A percentile compares a stretch with the other conserved stretches of the same genome.
Evolutionary conservation across 768 basidiomycete species (phyloP).

Genomic region (Tylopilus plumbeoviolaceoides): DNA sequence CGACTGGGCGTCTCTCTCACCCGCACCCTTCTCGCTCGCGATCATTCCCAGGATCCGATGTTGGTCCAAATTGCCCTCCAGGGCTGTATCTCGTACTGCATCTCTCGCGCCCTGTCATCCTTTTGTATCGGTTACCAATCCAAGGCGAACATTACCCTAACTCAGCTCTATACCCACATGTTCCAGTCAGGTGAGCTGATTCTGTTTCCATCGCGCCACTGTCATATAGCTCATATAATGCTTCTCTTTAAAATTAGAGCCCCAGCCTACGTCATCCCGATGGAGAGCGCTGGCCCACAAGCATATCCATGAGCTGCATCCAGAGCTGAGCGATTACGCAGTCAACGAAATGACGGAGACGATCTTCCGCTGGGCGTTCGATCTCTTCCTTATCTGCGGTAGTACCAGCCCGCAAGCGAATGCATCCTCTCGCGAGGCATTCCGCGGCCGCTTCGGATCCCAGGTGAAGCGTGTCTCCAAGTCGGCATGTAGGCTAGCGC

Average conservation of each 20-base stretch:
- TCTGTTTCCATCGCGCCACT: not conserved
- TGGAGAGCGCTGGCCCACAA: slow-evolving; percentile 74
- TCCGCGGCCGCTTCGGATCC: slow-evolving; percentile 49
- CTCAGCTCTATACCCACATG: slow-evolving; percentile 60
- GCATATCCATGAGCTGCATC: slow-evolving; percentile 64
- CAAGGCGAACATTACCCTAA: slow-evolving; percentile 62
- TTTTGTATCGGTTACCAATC: slow-evolving; percentile 76
- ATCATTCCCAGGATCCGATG: slow-evolving; percentile 72
- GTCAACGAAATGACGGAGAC: slow-evolving; percentile 71
- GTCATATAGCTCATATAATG: slow-evolving; percentile 13
- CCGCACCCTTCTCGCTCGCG: slow-evolving; percentile 54
- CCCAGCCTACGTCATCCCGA: slow-evolving; percentile 72
- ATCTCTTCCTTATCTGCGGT: slow-evolving; percentile 63
- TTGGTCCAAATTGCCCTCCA: slow-evolving; percentile 75
- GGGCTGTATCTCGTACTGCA: slow-evolving; percentile 62
- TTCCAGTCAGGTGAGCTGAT: slow-evolving; percentile 42
- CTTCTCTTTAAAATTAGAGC: slow-evolving; percentile 40
- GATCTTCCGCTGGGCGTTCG: slow-evolving; percentile 67
- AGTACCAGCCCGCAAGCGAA: slow-evolving; percentile 42
- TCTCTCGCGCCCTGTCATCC: slow-evolving; percentile 60
- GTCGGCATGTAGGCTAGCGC: slow-evolving; percentile 58
- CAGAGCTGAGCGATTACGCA: slow-evolving; percentile 61
- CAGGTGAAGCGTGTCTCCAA: slow-evolving; percentile 66
- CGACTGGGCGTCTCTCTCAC: slow-evolving; percentile 63
- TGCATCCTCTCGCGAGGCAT: slow-evolving; percentile 35